Evolutionary conservation across 768 basidiomycete species (phyloP), one percentile per base, ranked within the genome.

Genomic region (Boletus subparvulus): DNA sequence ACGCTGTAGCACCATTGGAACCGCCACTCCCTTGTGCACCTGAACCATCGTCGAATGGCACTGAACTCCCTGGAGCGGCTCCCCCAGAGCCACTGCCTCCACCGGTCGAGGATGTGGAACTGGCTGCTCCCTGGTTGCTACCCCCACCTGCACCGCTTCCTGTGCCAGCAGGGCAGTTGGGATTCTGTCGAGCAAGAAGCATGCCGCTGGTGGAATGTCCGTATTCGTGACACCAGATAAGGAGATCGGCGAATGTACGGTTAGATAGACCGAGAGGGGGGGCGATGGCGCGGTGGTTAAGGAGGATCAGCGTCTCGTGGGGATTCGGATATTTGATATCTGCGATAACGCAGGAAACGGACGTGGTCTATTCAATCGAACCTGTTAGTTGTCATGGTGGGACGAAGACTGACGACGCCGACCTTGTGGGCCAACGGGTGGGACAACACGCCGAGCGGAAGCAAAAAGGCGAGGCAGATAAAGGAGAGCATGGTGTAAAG

Each of bases 321-420:
- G 68, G 68, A 24, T 69, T 41, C 28, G 63, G 52, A 39, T 69
- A 71, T 26, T 32, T 30, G 54, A 72, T 19, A 19, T 70, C 58
- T n/a, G 70, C 70, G 42, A 69, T 69, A 52, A 72, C 48, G 35
- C 68, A 69, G 10, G 65, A 45, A n/a, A 44, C 10, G 17, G 65
- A 37, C 12, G 40, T 11, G 30, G 49, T 42, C 68, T 70, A n/a
- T 4, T 5, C 43, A 1, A 33, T 35, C 2, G 14, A 19, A 41
- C 4, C 16, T 35, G 45, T 68, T 14, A 59, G 53, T 10, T 37
- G 26, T 13, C 16, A 17, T 13, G 13, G 21, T 10, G 3, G 12
- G 35, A 33, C 28, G 35, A 6, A 26, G 10, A 14, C 7, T 8
- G 28, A 24, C 14, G 12, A 39, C 14, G 10, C 56, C 6, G 17